These are phyloP conservation scores for Phylloporus sp. DNA, from an alignment of 768 basidiomycete species.

Conservation along the genomic window DNA sequence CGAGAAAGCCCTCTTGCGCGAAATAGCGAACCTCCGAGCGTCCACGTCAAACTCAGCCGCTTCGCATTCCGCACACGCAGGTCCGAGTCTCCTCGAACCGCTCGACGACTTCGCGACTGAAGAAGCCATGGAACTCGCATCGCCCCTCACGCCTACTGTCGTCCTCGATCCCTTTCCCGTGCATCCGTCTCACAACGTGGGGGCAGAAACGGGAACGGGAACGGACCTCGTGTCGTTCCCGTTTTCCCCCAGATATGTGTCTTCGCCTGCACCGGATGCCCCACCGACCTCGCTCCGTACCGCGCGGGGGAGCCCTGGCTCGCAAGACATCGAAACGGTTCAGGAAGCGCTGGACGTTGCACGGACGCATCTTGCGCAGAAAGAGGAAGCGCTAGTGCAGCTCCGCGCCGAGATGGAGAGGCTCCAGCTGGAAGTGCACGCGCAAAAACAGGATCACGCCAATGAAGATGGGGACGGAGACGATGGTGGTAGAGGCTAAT, in stretches of 20 bases:
- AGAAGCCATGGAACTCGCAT: constrained; percentile 49
- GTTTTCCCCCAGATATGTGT: constrained; percentile 18
- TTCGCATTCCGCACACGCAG: constrained; percentile 2
- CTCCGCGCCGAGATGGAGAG: constrained; percentile 22
- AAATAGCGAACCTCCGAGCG: constrained; percentile 23
- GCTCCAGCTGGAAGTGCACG: constrained; percentile 11
- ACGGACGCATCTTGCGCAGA: constrained; percentile 17
- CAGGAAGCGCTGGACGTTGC: constrained; percentile 20
- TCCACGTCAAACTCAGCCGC: constrained; percentile 1
- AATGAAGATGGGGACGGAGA: not conserved
- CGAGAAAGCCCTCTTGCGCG: constrained; percentile 32
- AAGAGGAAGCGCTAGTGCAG: constrained; percentile 18
- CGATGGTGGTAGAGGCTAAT: not conserved
- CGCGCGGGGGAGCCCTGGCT: constrained; percentile 3
- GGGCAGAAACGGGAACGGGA: constrained; percentile 9
- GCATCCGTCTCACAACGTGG: not conserved
- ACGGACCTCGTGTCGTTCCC: constrained; percentile 14
- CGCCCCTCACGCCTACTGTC: constrained; percentile 41
- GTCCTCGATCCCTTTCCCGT: constrained; percentile 10
- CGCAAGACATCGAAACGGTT: constrained; percentile 20
- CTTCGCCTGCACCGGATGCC: constrained; percentile 10
- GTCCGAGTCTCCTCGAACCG: too few species aligned
- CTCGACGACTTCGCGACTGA: constrained; percentile 35
- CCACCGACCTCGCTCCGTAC: not conserved
- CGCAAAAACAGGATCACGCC: not conserved